Base-by-base conservation (phyloP, 2,329 filamentous ascomycete species). In the Pestalotiopsis sp. region DNA sequence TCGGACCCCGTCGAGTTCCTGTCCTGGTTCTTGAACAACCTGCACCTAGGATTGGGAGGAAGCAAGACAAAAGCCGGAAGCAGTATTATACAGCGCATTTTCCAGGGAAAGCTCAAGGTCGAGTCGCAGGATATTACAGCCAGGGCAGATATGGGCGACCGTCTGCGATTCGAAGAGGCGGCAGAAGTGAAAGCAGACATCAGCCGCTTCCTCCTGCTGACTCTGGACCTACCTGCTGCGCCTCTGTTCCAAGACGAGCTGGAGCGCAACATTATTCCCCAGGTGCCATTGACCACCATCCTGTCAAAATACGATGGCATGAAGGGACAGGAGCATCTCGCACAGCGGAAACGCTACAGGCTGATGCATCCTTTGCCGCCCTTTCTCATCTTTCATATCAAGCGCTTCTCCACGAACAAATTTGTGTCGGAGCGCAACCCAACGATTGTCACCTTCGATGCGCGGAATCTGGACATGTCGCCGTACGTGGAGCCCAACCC, bases 1-100 rank as follows among this genome's bases (percentile, higher is more conserved):
- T 96, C 95, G 23, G 96, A 99, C 79, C 96, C 96, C 0, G 94
- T 97, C 70, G 96, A 99, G 61, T 98, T 99, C 76, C 85, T 99
- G 60, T 95, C 93, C 31, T 99, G 96, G 96, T 98, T 98, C 79
- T 87, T 99, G 68, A 98, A 99, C 83, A 93, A 97, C 79, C 87
- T 99, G 12, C 96, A 99, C 79, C 87, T 98, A 17, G 92, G 93
- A 23, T 88, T 99, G 1, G 96, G 96, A 66, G 96, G 96, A 71
- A 95, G 92, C 78, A 95, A 94, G 78, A 92, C 92, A 7, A 96
- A 94, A 75, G 92, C 95, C 0, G 90, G 91, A 31, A 92, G 90
- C 75, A 95, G 92, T 77, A 94, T 98, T 73, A 86, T 99, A 64
- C 96, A 99, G 77, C 91, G 92, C 72, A 92, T 96, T 66, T 98